Base-by-base conservation (phyloP, 1,284 basidiomycete species). In the Coriolopsis trogii region DNA sequence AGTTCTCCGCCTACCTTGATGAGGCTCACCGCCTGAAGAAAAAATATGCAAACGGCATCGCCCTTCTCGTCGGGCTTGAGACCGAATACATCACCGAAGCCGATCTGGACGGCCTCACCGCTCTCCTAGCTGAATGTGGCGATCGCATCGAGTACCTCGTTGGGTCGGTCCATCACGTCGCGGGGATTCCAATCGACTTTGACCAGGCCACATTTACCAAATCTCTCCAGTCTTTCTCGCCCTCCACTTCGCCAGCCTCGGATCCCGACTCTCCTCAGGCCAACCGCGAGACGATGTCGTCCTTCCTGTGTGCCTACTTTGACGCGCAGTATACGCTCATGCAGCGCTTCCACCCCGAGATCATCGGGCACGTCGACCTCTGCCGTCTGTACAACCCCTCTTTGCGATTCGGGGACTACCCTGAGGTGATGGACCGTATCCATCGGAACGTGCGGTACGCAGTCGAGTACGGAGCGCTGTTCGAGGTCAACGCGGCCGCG, bases 341-440 rank as follows among this genome's bases (percentile, higher is more conserved):
- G 36, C 63, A 73, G 41, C 78, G 80, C 6, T 84, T 93, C 67
- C 81, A 80, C 49, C 97, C 96, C 10, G 93, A 96, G 68, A 79
- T 99, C 31, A 80, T 99, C 47, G 97, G 94, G 0, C 96, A 99
- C 70, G 80, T 98, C 58, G 96, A 99, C 70, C 80, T 95, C 1
- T 95, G 90, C 67, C 81, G 92, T 3, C 78, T 97, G 15, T 97
- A 89, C 74, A 75, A 76, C 26, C 89, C 93, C 1, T 57, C 70
- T 16, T 66, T 89, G 40, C 67, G 66, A 5, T 76, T 94, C 48
- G 60, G 65, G 23, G 73, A 77, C 25, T 84, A 80, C 63, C 78
- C 83, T 20, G 63, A 63, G 0, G 86, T 87, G 8, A 88, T 84
- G 81, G 67, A 73, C 28, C 85, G 83, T 65, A 73, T 95, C 25